Conservation (phyloP, 1,284 basidiomycete species). For the Tylopilus sp. region DNA sequence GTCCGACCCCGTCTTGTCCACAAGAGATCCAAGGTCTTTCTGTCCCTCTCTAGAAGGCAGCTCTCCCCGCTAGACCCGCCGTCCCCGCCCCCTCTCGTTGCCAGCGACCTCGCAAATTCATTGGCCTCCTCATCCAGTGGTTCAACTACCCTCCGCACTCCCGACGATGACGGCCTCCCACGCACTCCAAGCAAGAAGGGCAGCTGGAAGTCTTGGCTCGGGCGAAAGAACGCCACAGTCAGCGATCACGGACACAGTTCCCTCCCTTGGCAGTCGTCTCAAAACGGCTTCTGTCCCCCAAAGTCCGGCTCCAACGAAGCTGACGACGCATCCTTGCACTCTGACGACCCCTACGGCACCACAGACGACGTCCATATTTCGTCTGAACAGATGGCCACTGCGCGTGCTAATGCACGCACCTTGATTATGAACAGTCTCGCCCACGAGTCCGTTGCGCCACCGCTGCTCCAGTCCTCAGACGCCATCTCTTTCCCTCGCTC, state of each 20-base stretch:
- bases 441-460: constrained; percentile 43
- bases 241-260: constrained; percentile 21
- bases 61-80: constrained; percentile 11
- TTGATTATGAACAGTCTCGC: constrained; percentile 42
- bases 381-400: constrained; percentile 19
- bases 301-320: constrained; percentile 22
- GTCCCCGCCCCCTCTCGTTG: constrained; percentile 19
- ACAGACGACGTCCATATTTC: constrained; percentile 5
- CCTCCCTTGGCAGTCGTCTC: constrained; percentile 18
- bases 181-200: constrained; percentile 40
- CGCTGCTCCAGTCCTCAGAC: constrained; percentile 45
- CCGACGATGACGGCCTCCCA: constrained; percentile 52
- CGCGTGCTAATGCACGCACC: constrained; percentile 32
- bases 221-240: constrained; percentile 36
- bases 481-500: constrained; percentile 63
- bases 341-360: constrained; percentile 30
- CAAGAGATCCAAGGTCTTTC: constrained; percentile 23
- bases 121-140: constrained; percentile 62
- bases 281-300: constrained; percentile 11
- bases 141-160: constrained; percentile 56
- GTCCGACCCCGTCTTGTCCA: constrained; percentile 10
- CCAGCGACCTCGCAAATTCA: constrained; percentile 31
- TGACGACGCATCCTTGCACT: constrained; percentile 23
- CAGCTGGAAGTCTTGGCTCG: constrained; percentile 50
- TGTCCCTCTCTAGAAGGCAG: constrained; percentile 32